phyloP scores from a whole-genome alignment of 2,329 filamentous ascomycete species.

The Alternaria angustiovoidea region DNA sequence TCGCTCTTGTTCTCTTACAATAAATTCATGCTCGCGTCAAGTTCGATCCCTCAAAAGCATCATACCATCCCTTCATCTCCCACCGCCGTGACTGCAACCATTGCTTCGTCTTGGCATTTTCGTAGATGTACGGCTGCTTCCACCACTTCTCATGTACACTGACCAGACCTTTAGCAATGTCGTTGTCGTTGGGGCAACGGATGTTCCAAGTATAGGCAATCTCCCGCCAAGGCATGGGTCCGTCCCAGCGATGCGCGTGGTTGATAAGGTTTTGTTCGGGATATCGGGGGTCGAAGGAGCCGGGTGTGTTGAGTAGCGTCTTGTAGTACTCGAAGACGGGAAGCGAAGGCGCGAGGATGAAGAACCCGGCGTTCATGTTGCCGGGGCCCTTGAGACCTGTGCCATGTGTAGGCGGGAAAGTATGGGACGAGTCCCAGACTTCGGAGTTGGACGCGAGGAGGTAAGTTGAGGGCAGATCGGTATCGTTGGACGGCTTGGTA shows the following conservation, averaged over 20 bases:
- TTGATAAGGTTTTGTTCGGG: constrained; percentile 52
- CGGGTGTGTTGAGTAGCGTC: constrained; percentile 35
- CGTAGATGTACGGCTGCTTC: constrained; percentile 35
- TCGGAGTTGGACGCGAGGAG: constrained; percentile 47
- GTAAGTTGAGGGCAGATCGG: constrained; percentile 41
- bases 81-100: constrained; percentile 46
- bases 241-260: constrained; percentile 45
- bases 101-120: constrained; percentile 40
- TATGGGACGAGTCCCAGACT: constrained; percentile 39
- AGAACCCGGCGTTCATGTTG: constrained; percentile 52
- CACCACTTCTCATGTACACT: constrained; percentile 55
- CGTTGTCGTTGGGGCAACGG: constrained; percentile 46
- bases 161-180: constrained; percentile 47
- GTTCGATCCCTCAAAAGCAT: constrained; percentile 26
- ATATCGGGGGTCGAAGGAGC: constrained; percentile 44
- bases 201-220: constrained; percentile 51
- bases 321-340: constrained; percentile 45
- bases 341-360: constrained; percentile 44
- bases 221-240: constrained; percentile 54
- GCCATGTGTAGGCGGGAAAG: constrained; percentile 44
- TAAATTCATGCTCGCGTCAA: constrained; percentile 18
- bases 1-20: neutral
- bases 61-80: constrained; percentile 52
- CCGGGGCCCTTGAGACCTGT: constrained; percentile 39
- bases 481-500: constrained; percentile 5